These are phyloP conservation scores for Arthroderma uncinatum DNA, from an alignment of 2,329 filamentous ascomycete species.

Conservation along the genomic window DNA sequence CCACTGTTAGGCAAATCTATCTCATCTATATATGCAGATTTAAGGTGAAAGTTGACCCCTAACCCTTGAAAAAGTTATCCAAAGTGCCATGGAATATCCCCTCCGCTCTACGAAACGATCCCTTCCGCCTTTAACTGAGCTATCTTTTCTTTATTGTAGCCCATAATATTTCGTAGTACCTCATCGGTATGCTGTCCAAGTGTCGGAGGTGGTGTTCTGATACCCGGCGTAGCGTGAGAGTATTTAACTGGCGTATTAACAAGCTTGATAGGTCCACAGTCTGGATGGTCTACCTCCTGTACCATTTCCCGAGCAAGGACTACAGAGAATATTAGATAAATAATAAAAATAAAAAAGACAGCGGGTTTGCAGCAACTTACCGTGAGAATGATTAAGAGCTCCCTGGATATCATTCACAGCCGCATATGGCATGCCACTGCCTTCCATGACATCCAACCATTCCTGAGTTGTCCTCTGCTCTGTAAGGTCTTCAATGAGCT, in stretches of 20 bases:
- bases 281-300: constrained; percentile 68
- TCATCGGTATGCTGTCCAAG: constrained; percentile 81
- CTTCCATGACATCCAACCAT: constrained; percentile 78
- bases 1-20: background rate
- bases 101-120: constrained; percentile 46
- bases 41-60: background rate
- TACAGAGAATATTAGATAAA: constrained; percentile 20
- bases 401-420: constrained; percentile 87
- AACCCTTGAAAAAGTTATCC: background rate
- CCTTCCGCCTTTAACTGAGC: constrained; percentile 52
- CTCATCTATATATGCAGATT: background rate
- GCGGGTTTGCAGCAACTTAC: constrained; percentile 32
- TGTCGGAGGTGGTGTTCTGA: constrained; percentile 68
- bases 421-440: constrained; percentile 86
- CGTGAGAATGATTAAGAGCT: constrained; percentile 75
- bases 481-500: constrained; percentile 65
- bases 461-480: constrained; percentile 68
- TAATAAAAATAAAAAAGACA: background rate
- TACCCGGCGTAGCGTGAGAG: constrained; percentile 65
- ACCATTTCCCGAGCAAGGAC: constrained; percentile 76
- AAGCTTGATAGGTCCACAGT: constrained; percentile 75
- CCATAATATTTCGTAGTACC: constrained; percentile 54
- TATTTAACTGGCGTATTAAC: constrained; percentile 94
- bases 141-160: constrained; percentile 50
- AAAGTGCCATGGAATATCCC: background rate